Evolutionary conservation across 257 asterid genomes (phyloP).

Genomic region (Nicotiana obtusifolia): DNA sequence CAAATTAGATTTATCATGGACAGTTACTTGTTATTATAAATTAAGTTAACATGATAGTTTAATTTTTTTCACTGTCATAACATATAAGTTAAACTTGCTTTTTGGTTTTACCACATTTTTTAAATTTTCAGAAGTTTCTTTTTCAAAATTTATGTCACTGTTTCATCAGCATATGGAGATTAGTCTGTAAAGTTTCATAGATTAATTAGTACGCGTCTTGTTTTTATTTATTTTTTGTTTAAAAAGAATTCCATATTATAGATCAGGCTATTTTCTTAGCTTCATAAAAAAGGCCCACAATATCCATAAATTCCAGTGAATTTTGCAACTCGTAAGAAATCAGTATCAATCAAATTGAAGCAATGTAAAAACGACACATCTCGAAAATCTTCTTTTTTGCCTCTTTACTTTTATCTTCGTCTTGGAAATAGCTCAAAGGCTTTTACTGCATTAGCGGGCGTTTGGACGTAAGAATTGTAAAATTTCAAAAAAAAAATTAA

Average conservation of each 20-base stretch:
- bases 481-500: no score
- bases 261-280: background rate
- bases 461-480: no score
- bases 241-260: background rate
- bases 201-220: no score
- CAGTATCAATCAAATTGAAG: background rate
- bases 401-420: no score
- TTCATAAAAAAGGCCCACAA: background rate
- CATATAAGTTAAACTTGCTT: no score
- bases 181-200: no score
- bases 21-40: background rate
- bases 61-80: no score
- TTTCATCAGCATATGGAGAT: no score
- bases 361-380: background rate
- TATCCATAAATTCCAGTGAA: background rate
- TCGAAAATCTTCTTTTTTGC: background rate
- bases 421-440: constrained; percentile 1
- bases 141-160: no score
- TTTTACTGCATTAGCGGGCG: background rate
- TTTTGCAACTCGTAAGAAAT: background rate
- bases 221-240: no score
- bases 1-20: background rate
- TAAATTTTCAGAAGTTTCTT: no score
- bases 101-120: no score
- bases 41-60: background rate